These are phyloP conservation scores for Raphidocelis subcapitata DNA, from an alignment of 139 green algal species.

Conservation along the genomic window DNA sequence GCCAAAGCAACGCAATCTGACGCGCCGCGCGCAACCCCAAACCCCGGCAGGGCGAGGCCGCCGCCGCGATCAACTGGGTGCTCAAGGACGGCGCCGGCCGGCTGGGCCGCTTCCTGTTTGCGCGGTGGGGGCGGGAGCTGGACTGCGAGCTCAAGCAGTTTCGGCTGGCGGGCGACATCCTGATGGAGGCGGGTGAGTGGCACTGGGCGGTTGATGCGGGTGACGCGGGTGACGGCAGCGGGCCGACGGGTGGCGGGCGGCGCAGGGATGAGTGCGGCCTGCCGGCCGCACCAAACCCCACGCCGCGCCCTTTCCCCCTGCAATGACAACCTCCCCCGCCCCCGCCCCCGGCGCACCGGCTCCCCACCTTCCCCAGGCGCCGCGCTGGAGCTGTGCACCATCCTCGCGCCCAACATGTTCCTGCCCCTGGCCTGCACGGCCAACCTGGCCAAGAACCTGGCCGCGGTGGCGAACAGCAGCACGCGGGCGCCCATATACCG, in stretches of 20 bases:
- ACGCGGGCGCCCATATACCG: constrained; percentile 87
- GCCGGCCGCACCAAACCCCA: too few relatives aligned
- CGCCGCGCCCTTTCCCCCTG: too few relatives aligned
- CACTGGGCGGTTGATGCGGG: too few relatives aligned
- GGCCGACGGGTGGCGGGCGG: too few relatives aligned
- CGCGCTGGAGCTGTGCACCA: constrained; percentile 78
- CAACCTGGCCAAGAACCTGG: constrained; percentile 84
- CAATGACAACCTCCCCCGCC: neutral
- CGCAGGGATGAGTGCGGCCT: too few relatives aligned
- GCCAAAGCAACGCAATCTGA: too few relatives aligned
- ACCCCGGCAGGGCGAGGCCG: constrained; percentile 48
- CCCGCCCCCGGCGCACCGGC: too few relatives aligned
- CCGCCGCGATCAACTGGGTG: constrained; percentile 90
- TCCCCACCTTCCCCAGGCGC: constrained; percentile 38
- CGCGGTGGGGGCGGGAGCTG: constrained; percentile 77
- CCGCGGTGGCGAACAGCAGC: constrained; percentile 67
- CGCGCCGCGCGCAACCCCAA: neutral
- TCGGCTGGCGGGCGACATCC: constrained; percentile 62
- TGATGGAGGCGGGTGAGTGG: constrained; percentile 52
- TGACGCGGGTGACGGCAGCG: too few relatives aligned
- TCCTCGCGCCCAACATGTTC: constrained; percentile 62
- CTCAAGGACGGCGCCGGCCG: constrained; percentile 84
- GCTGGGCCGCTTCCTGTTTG: constrained; percentile 86
- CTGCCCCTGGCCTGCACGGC: constrained; percentile 84
- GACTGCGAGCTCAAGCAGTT: constrained; percentile 93